Percentiles rank a stretch among this genome's conserved stretches.
phyloP scores from a whole-genome alignment of 176 grass and related monocot genomes.

The Hyparrhenia diplandra region DNA sequence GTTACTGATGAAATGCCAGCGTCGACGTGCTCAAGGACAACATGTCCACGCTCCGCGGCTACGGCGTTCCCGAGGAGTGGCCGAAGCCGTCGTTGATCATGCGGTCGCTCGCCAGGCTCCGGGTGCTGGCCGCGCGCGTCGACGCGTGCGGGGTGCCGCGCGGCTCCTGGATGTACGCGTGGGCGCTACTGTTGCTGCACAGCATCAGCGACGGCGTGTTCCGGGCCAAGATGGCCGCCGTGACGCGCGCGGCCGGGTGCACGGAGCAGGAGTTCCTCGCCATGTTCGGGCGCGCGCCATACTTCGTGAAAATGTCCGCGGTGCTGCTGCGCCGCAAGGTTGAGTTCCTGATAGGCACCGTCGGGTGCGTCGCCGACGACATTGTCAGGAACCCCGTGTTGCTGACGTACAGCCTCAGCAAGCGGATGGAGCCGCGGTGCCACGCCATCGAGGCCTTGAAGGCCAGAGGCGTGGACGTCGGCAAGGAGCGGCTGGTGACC shows the following conservation, averaged over 20 bases:
- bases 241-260: conserved; percentile 17
- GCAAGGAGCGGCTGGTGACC: background rate
- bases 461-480: background rate
- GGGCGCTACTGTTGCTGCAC: conserved; percentile 24
- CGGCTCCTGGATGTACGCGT: conserved; percentile 25
- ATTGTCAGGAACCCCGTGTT: conserved; percentile 19
- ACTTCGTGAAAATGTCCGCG: conserved; percentile 28
- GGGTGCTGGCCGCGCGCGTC: too few relatives aligned
- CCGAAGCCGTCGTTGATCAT: too few relatives aligned
- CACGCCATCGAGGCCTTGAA: too few relatives aligned
- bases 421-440: too few relatives aligned
- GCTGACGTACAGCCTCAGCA: conserved; percentile 34
- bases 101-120: too few relatives aligned
- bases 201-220: conserved; percentile 15
- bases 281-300: conserved; percentile 42
- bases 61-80: too few relatives aligned
- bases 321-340: conserved; percentile 35
- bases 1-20: too few relatives aligned
- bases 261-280: conserved; percentile 36
- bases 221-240: conserved; percentile 21
- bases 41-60: too few relatives aligned
- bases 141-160: too few relatives aligned
- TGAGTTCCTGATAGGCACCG: conserved; percentile 37
- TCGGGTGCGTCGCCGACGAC: background rate
- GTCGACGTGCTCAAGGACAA: too few relatives aligned